phyloP scores from a whole-genome alignment of 139 green algal species.

The Micractinium conductrix region DNA sequence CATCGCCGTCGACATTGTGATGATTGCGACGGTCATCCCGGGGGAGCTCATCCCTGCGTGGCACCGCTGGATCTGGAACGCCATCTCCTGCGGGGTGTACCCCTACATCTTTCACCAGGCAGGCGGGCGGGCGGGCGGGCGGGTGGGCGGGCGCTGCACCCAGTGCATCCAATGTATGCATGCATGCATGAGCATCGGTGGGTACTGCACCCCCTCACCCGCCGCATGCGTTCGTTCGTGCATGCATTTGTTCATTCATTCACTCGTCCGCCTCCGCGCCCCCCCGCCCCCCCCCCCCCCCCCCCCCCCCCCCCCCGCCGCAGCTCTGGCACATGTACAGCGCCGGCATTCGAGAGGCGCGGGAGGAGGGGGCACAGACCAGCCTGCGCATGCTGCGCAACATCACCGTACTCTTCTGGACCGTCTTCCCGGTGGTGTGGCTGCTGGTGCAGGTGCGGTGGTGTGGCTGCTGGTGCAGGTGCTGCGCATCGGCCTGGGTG shows the following conservation, averaged over 20 bases:
- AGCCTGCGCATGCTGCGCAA: slow-evolving; percentile 37
- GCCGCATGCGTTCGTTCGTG: no score
- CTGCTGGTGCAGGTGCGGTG: slow-evolving; percentile 28
- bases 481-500: neutral
- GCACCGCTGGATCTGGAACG: slow-evolving; percentile 46
- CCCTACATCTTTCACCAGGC: slow-evolving; percentile 46
- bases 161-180: no score
- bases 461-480: neutral
- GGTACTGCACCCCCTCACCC: no score
- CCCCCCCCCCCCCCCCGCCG: no score
- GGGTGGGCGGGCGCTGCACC: no score
- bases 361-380: slow-evolving; percentile 17
- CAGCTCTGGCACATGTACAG: slow-evolving; percentile 24
- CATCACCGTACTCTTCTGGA: slow-evolving; percentile 45
- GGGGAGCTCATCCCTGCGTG: slow-evolving; percentile 45
- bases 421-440: slow-evolving; percentile 46
- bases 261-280: no score
- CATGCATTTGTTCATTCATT: no score
- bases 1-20: slow-evolving; percentile 52
- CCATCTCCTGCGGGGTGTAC: slow-evolving; percentile 38
- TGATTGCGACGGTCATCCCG: slow-evolving; percentile 52
- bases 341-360: slow-evolving; percentile 25
- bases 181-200: no score
- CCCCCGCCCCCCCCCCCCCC: no score
- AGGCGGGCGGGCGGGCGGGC: no score